A percentile compares a stretch with the other conserved stretches of the same genome.
These are phyloP conservation scores for Magnaporthiopsis incrustans DNA, from an alignment of 2,329 filamentous ascomycete genomes.

Conservation along the genomic window DNA sequence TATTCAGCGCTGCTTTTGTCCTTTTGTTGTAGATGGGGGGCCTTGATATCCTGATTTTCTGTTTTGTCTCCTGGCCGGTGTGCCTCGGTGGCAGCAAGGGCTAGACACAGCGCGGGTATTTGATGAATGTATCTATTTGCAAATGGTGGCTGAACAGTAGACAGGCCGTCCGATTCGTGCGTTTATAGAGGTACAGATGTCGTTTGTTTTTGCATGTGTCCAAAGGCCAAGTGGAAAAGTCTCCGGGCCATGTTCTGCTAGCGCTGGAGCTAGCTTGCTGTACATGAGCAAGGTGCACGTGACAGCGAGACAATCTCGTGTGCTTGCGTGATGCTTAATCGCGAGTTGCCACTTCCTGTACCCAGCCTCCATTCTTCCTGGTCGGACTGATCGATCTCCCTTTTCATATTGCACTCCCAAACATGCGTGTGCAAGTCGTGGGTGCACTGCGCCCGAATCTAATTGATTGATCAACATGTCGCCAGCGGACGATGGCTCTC, in stretches of 20 bases:
- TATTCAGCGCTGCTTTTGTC: neutral
- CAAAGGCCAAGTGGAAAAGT: too few species aligned
- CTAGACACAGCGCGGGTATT: neutral
- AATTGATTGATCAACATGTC: neutral
- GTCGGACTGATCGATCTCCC: too few species aligned
- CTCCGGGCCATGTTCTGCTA: too few species aligned
- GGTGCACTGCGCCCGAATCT: neutral
- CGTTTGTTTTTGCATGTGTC: neutral
- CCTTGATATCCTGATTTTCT: neutral
- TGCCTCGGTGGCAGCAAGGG: neutral
- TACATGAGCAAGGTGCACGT: neutral
- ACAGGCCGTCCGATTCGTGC: neutral
- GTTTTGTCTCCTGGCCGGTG: neutral
- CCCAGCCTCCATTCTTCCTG: neutral
- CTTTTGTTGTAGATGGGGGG: neutral
- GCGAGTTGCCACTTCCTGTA: neutral
- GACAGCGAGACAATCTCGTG: slow-evolving; percentile 6
- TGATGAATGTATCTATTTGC: neutral
- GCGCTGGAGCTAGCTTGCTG: too few species aligned
- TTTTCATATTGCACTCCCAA: neutral
- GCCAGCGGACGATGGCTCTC: neutral
- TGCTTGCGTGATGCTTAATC: neutral
- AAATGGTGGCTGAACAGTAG: neutral
- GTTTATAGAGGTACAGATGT: neutral
- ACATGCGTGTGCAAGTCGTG: neutral